These are phyloP conservation scores for Petasospora rhodanensis DNA, from an alignment of 1,139 yeast genomes.

Conservation along the genomic window DNA sequence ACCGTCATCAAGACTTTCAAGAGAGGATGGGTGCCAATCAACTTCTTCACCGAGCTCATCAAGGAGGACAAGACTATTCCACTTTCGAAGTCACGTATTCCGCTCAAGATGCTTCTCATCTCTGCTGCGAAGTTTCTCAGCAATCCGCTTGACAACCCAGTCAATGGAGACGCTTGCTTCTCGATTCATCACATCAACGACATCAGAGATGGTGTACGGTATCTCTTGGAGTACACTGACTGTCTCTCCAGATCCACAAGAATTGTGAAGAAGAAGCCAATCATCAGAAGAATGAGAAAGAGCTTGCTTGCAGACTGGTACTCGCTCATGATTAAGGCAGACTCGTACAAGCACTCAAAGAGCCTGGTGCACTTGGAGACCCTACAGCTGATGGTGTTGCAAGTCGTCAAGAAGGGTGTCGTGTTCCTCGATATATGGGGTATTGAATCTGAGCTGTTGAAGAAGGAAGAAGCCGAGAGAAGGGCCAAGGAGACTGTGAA, in stretches of 20 bases:
- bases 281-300: slow-evolving; percentile 72
- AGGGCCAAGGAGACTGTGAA: slow-evolving; percentile 6
- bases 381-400: slow-evolving; percentile 66
- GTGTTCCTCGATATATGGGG: slow-evolving; percentile 76
- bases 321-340: slow-evolving; percentile 80
- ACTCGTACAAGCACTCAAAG: slow-evolving; percentile 71
- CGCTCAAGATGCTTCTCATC: slow-evolving; percentile 57
- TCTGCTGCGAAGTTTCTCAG: slow-evolving; percentile 74
- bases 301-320: slow-evolving; percentile 87
- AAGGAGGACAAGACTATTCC: slow-evolving; percentile 31
- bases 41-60: slow-evolving; percentile 70
- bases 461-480: slow-evolving; percentile 26
- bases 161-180: slow-evolving; percentile 25
- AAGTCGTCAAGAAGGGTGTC: slow-evolving; percentile 69
- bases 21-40: slow-evolving; percentile 97
- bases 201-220: slow-evolving; percentile 80
- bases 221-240: slow-evolving; percentile 69
- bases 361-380: slow-evolving; percentile 63
- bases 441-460: slow-evolving; percentile 40
- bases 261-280: slow-evolving; percentile 65
- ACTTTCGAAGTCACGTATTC: slow-evolving; percentile 38
- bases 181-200: slow-evolving; percentile 41
- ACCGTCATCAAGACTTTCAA: slow-evolving; percentile 65
- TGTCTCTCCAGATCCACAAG: slow-evolving; percentile 82
- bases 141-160: slow-evolving; percentile 52